Base-by-base conservation (phyloP, 1,139 yeast genomes). In the Pichia norvegensis region DNA sequence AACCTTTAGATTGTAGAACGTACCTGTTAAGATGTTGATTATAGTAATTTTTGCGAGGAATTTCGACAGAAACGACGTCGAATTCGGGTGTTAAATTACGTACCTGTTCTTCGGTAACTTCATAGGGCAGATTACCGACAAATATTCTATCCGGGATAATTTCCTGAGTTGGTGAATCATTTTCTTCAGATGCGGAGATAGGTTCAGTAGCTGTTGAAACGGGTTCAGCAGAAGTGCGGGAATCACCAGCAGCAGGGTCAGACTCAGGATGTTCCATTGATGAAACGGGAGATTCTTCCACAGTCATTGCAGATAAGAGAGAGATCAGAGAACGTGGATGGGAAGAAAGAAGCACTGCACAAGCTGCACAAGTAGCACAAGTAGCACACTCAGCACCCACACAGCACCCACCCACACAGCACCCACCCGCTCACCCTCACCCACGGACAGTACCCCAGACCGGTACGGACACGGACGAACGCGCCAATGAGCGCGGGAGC, bases 61-160 rank as follows among this genome's bases (percentile, higher is more conserved):
- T 51, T 46, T 61, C 65, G 31, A 61, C 59, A 11, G 61, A 53
- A 31, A 55, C 57, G 20, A 58, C 56, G 22, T 53, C 52, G 25
- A 57, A 48, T 17, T 55, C 57, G 6, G 59, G 58, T n/a, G 61
- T 57, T 43, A 59, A 50, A 27, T 53, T 50, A 41, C 52, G 49
- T 25, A 60, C 53, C 21, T 59, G 57, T 10, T 55, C 57, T 54
- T 72, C 76, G 20, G 71, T 68, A 42, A 74, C 73, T 45, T 66
- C 65, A 60, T 67, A 75, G 48, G 73, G 74, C 46, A 76, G 67
- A 55, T 75, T 75, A 41, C 78, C 78, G 45, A 76, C 69, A 57
- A 70, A 72, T 16, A 62, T 56, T 44, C 59, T 53, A 36, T 59
- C 62, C 11, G 61, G 62, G 36, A 59, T 54, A 46, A 53, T 51